Percentiles rank a stretch among this genome's conserved stretches.
phyloP scores from a whole-genome alignment of 2,329 filamentous ascomycete genomes.

The Ophiobolus disseminans region DNA sequence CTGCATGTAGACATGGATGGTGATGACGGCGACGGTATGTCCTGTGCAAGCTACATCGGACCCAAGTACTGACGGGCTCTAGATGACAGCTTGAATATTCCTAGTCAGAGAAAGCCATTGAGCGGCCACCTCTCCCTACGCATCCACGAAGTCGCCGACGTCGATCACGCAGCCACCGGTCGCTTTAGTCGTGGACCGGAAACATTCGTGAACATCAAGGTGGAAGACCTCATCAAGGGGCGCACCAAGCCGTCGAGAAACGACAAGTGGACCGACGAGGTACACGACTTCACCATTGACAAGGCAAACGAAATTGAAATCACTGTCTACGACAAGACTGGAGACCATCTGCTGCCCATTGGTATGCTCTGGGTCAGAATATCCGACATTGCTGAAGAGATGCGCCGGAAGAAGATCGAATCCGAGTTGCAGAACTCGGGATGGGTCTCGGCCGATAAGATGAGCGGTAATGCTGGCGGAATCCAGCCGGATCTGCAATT shows the following conservation, averaged over 20 bases:
- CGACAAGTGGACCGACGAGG: conserved; percentile 91
- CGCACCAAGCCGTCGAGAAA: conserved; percentile 84
- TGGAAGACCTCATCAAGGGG: conserved; percentile 91
- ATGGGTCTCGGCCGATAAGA: conserved; percentile 97
- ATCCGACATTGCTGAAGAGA: conserved; percentile 96
- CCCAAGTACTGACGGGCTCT: conserved; percentile 42
- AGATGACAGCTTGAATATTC: conserved; percentile 97
- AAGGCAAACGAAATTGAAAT: conserved; percentile 99
- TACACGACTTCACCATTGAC: conserved; percentile 91
- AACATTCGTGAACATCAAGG: conserved; percentile 94
- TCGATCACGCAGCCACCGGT: conserved; percentile 84
- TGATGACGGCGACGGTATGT: conserved; percentile 80
- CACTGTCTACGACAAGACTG: conserved; percentile 94
- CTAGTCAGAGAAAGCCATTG: conserved; percentile 93
- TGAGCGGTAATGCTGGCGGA: conserved; percentile 67
- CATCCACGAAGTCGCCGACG: conserved; percentile 88
- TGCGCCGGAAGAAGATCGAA: conserved; percentile 96
- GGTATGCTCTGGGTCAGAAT: conserved; percentile 96
- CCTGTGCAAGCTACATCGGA: background rate
- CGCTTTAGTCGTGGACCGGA: conserved; percentile 90
- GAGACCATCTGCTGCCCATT: conserved; percentile 87
- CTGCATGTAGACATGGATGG: conserved; percentile 91
- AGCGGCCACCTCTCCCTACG: conserved; percentile 88
- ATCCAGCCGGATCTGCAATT: conserved; percentile 63
- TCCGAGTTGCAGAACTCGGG: conserved; percentile 92